Evolutionary conservation across 768 basidiomycete species (phyloP).

Genomic region (Calocybe cyanea): DNA sequence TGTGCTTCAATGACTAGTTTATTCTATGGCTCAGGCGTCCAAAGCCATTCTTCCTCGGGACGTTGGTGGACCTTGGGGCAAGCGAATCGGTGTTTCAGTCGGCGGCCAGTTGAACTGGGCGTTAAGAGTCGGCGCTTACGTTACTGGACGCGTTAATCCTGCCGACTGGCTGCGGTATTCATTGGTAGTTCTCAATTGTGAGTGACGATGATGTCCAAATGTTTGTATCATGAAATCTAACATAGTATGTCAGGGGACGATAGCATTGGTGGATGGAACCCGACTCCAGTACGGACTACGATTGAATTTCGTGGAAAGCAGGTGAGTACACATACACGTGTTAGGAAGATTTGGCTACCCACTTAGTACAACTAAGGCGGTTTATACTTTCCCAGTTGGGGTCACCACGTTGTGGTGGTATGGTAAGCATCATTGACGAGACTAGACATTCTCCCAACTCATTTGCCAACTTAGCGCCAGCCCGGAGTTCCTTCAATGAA

Average conservation of each 20-base stretch:
- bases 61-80: slow-evolving; percentile 56
- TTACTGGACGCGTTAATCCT: slow-evolving; percentile 49
- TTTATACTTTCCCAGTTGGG: slow-evolving; percentile 75
- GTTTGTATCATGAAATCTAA: too few relatives aligned
- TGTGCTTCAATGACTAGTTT: slow-evolving; percentile 36
- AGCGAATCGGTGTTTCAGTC: slow-evolving; percentile 59
- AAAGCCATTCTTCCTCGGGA: slow-evolving; percentile 70
- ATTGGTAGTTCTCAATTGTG: slow-evolving; percentile 69
- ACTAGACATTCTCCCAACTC: too few relatives aligned
- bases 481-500: neutral
- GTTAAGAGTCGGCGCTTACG: slow-evolving; percentile 59
- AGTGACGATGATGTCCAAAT: slow-evolving; percentile 9
- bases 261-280: slow-evolving; percentile 46
- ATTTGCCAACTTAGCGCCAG: neutral
- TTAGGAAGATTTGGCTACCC: neutral
- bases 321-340: slow-evolving; percentile 25
- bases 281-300: slow-evolving; percentile 46
- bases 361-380: slow-evolving; percentile 34
- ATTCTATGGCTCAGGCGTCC: slow-evolving; percentile 67
- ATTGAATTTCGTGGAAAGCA: slow-evolving; percentile 62
- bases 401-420: slow-evolving; percentile 53
- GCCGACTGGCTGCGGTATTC: slow-evolving; percentile 61
- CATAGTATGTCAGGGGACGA: slow-evolving; percentile 39
- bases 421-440: slow-evolving; percentile 18
- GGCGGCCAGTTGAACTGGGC: slow-evolving; percentile 52